Evolutionary conservation across 371 early-diverging fungal species (phyloP), one percentile per base, ranked within the genome.

Genomic region (Zancudomyces culisetae): DNA sequence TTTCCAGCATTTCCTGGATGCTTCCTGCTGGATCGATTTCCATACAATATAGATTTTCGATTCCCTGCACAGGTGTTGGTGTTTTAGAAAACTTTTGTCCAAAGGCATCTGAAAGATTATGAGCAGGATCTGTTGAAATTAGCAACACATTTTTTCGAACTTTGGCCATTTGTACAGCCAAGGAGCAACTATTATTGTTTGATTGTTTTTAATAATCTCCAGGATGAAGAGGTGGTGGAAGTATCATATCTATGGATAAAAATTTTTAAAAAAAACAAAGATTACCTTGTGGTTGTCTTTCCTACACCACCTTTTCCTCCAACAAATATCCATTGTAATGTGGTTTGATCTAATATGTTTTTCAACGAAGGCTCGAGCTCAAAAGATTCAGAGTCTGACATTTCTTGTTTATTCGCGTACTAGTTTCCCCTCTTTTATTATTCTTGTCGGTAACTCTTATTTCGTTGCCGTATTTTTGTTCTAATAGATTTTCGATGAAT

Each of bases 231-330:
- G n/a, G n/a, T n/a, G n/a, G n/a, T n/a, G n/a, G n/a, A n/a, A n/a
- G n/a, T n/a, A n/a, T n/a, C n/a, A n/a, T n/a, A n/a, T n/a, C n/a
- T n/a, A n/a, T n/a, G n/a, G n/a, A n/a, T n/a, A n/a, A n/a, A n/a
- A n/a, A n/a, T n/a, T n/a, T n/a, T n/a, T n/a, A n/a, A n/a, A n/a
- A n/a, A n/a, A n/a, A n/a, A n/a, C n/a, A n/a, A n/a, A n/a, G n/a
- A 54, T 51, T 50, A 56, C 60, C 55, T 56, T 27, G 58, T 61
- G 22, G 60, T 66, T 18, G 65, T 59, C 72, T 86, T 92, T 70
- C 95, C 98, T 56, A 97, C 95, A 66, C 98, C 98, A 57, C 98
- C 98, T 69, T 97, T 97, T 55, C 96, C 96, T 60, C 96, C 98
- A 42, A 94, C 93, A 72, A 97, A 97, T 57, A 97, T 88, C 96